Evolutionary conservation across 768 basidiomycete genomes (phyloP), one percentile per base, ranked within the genome.

Genomic region (Leccinum pellstonianum): DNA sequence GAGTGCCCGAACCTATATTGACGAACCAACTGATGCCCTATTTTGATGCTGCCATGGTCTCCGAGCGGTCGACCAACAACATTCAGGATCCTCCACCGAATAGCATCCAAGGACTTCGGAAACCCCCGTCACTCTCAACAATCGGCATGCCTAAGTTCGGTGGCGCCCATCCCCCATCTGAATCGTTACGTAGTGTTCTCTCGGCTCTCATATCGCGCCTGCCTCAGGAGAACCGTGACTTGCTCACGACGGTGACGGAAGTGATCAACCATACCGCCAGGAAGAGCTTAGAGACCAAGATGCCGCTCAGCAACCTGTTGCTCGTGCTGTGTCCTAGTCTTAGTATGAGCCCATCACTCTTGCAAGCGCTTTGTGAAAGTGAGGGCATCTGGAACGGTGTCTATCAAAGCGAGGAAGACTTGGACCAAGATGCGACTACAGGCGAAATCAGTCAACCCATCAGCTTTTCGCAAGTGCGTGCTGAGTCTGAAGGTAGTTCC

Each of bases 231-330:
- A 93, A 95, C 66, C 83, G 86, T 57, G 93, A 94, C 70, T 79
- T 96, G n/a, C 77, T 95, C 38, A 80, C 83, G 51, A 95, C 93
- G 12, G 85, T 96, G 23, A 82, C 86, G 52, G 87, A 92, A 64
- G 79, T 97, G 38, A 89, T 96, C 63, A 84, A 82, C 48, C 84
- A 83, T 47, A 95, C 93, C 14, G 85, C 91, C 0, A 79, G 77
- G 57, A 80, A 83, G 62, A 80, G 81, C 66, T 81, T 81, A 63
- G 83, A 85, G 66, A 98, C 93, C 37, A 93, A 92, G 76, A 98
- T 98, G 95, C 92, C 93, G 3, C 74, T 97, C 64, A 88, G 88
- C 71, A 97, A 97, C 68, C 73, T 98, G 65, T 77, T 95, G 52
- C 77, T 95, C 35, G 88, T 96, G 53, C 87, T 98, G 70, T 94